A percentile compares a stretch with the other conserved stretches of the same genome.
Conservation (phyloP, 1,284 basidiomycete species). For the Chalciporus sp. region DNA sequence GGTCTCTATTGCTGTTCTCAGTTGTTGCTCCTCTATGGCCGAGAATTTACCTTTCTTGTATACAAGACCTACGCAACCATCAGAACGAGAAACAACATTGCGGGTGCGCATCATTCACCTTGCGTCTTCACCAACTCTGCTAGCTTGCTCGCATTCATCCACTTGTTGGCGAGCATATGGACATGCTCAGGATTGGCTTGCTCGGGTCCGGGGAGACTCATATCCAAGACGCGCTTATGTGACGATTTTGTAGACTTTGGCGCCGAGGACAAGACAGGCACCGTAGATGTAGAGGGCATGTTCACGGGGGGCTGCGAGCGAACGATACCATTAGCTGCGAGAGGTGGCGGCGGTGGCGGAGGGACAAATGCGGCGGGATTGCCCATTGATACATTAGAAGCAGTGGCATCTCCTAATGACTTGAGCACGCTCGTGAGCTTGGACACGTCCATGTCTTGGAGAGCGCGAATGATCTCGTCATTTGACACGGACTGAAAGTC, state of each 20-base stretch:
- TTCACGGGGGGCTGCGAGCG: slow-evolving; percentile 26
- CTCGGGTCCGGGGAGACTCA: slow-evolving; percentile 35
- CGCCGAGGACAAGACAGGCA: slow-evolving; percentile 35
- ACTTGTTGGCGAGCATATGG: slow-evolving; percentile 65
- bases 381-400: slow-evolving; percentile 41
- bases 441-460: slow-evolving; percentile 71
- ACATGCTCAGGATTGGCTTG: slow-evolving; percentile 48
- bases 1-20: slow-evolving; percentile 62
- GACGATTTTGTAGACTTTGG: slow-evolving; percentile 41
- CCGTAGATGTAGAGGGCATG: slow-evolving; percentile 49
- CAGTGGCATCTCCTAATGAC: slow-evolving; percentile 59
- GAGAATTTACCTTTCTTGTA: slow-evolving; percentile 87
- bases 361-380: slow-evolving; percentile 38
- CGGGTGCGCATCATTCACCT: slow-evolving; percentile 44
- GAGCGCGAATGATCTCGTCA: slow-evolving; percentile 69
- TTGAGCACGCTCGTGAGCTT: slow-evolving; percentile 68
- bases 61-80: slow-evolving; percentile 57
- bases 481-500: slow-evolving; percentile 62
- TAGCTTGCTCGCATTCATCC: slow-evolving; percentile 70
- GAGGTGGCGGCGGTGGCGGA: slow-evolving; percentile 31
- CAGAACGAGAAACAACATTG: slow-evolving; percentile 6
- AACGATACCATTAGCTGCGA: slow-evolving; percentile 18
- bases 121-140: slow-evolving; percentile 65
- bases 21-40: slow-evolving; percentile 67
- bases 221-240: slow-evolving; percentile 34